These are phyloP conservation scores for Malus orientalis DNA, from an alignment of 306 rosid genomes.

Conservation along the genomic window DNA sequence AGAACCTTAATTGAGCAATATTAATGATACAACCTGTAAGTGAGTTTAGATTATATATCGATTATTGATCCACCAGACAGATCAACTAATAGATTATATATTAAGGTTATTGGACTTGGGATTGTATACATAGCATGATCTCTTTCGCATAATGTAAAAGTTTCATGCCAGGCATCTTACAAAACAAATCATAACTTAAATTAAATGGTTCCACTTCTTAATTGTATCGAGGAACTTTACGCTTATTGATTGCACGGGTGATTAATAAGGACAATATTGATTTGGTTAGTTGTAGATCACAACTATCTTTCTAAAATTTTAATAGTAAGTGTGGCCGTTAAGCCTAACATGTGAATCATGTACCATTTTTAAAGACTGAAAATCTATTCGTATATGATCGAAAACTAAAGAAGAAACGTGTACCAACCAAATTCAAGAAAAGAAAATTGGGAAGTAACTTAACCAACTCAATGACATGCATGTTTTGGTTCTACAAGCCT, in stretches of 20 bases:
- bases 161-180: background rate
- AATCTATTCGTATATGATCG: background rate
- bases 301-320: too few species aligned
- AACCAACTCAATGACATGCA: background rate
- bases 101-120: background rate
- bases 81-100: background rate
- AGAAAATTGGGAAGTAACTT: background rate
- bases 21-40: background rate
- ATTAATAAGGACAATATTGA: too few species aligned
- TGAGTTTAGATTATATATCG: too few species aligned
- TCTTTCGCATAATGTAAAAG: background rate
- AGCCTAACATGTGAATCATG: background rate
- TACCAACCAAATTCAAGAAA: background rate
- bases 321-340: too few species aligned
- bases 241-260: background rate
- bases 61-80: background rate
- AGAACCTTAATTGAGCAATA: background rate
- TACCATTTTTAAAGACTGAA: background rate
- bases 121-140: background rate
- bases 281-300: too few species aligned
- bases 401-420: background rate
- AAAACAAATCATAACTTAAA: too few species aligned
- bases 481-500: background rate
- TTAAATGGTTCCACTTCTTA: background rate
- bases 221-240: background rate